A percentile compares a stretch with the other conserved stretches of the same genome.
phyloP scores from a whole-genome alignment of 1,284 basidiomycete genomes.

The Schizophyllum amplum region DNA sequence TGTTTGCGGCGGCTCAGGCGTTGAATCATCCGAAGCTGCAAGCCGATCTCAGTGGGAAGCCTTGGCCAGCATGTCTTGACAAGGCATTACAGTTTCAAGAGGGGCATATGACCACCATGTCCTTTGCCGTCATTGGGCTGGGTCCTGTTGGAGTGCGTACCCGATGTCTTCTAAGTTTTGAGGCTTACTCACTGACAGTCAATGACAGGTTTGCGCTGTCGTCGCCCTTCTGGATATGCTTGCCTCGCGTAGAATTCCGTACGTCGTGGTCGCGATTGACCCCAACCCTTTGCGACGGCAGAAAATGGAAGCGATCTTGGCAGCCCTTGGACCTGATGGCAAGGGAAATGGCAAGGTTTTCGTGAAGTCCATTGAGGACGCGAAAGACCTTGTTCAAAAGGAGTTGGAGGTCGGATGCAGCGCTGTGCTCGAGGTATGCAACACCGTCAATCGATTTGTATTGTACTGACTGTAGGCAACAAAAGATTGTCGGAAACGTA shows the following conservation, averaged over 20 bases:
- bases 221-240: constrained; percentile 61
- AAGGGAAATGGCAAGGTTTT: constrained; percentile 41
- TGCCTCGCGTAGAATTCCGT: constrained; percentile 33
- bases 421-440: constrained; percentile 52
- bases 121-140: constrained; percentile 60
- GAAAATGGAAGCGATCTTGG: constrained; percentile 50
- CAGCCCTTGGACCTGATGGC: constrained; percentile 34
- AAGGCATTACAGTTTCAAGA: constrained; percentile 19
- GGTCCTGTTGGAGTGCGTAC: constrained; percentile 61
- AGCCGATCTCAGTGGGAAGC: constrained; percentile 43
- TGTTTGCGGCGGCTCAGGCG: constrained; percentile 69
- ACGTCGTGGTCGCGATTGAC: constrained; percentile 57
- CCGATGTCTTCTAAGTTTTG: no score
- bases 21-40: constrained; percentile 62
- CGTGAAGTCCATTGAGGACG: constrained; percentile 42
- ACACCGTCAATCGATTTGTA: neutral
- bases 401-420: constrained; percentile 53
- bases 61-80: constrained; percentile 47
- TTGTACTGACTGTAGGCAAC: neutral
- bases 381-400: constrained; percentile 36
- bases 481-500: constrained; percentile 80
- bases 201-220: constrained; percentile 36
- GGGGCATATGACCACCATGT: constrained; percentile 42
- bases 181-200: no score
- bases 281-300: constrained; percentile 44